Base-by-base conservation (phyloP, 2,329 filamentous ascomycete species). In the Orbilia quercus region DNA sequence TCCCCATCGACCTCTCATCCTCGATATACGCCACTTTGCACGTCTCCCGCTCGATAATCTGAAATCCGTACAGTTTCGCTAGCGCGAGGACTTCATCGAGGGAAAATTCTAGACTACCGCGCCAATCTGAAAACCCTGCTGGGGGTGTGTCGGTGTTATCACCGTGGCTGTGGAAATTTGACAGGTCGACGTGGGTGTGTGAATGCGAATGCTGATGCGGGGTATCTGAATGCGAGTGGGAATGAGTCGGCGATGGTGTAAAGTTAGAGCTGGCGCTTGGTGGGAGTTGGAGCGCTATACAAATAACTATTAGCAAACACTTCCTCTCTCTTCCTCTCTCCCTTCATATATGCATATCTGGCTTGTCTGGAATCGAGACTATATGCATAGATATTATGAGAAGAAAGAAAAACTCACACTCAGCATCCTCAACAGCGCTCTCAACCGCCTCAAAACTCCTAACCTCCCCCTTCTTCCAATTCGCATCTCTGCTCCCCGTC, bases 61-160 rank as follows among this genome's bases (percentile, higher is more conserved):
- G 83, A 78, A 99, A 99, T 0, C 93, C 95, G 77, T 94, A 82
- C 65, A 85, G 85, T 76, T 88, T 82, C 1, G 98, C 85, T 44
- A 99, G 82, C 14, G 85, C 84, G 69, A 96, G 81, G 7, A 99
- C 90, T 82, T 99, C 95, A 25, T 96, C 91, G 72, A 96, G 88
- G 0, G 90, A 89, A 62, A 99, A 84, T 82, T 99, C 95, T 76
- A 98, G 91, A 75, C 89, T 92, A 0, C 95, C 95, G 0, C 38
- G 42, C 70, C 70, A 74, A 2, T 63, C 57, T 4, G 14, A n/a
- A 7, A 18, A 16, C 12, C 18, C 18, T 22, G 28, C 96, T 92
- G 0, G 88, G 92, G 75, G 97, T 96, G 36, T 40, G 14, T 9
- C 16, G 5, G n/a, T 42, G 51, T 31, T 22, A 42, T 16, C 2